Percentiles rank a stretch among this genome's conserved stretches.
Conservation (phyloP, 192 early-diverging fungal genomes). For the Gigaspora rosea region DNA sequence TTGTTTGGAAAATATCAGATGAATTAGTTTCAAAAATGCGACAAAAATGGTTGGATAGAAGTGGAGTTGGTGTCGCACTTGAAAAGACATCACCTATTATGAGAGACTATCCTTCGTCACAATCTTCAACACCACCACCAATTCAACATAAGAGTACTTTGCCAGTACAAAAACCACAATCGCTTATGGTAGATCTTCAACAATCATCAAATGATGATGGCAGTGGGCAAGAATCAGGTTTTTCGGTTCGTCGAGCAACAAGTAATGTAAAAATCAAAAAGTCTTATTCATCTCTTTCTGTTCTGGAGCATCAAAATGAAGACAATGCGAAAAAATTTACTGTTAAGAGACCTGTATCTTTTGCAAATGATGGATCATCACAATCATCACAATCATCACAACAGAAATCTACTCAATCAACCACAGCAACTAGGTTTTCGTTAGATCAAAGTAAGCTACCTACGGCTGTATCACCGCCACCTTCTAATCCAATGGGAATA, state of each 20-base stretch:
- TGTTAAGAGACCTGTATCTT: constrained; percentile 11
- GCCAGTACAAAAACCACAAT: constrained; percentile 12
- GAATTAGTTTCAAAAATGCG: constrained; percentile 43
- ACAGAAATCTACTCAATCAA: neutral
- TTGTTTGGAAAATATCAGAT: constrained; percentile 69
- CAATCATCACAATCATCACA: neutral
- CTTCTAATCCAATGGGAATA: neutral
- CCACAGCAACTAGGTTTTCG: neutral
- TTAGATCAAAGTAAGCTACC: neutral
- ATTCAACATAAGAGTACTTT: neutral
- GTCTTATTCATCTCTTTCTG: constrained; percentile 15
- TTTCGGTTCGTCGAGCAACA: constrained; percentile 1
- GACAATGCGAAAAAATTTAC: neutral
- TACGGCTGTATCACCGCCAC: neutral
- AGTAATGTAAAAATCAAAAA: constrained; percentile 15
- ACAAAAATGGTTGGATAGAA: constrained; percentile 30
- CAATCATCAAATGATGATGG: neutral
- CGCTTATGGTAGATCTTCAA: constrained; percentile 8
- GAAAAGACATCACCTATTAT: constrained; percentile 8
- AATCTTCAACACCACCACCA: neutral
- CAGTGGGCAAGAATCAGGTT: neutral
- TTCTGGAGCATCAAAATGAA: neutral
- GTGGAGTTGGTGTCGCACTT: neutral
- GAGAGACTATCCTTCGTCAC: neutral
- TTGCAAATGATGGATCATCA: neutral